Conservation (phyloP, 768 basidiomycete genomes). For the Podaxis sp. region DNA sequence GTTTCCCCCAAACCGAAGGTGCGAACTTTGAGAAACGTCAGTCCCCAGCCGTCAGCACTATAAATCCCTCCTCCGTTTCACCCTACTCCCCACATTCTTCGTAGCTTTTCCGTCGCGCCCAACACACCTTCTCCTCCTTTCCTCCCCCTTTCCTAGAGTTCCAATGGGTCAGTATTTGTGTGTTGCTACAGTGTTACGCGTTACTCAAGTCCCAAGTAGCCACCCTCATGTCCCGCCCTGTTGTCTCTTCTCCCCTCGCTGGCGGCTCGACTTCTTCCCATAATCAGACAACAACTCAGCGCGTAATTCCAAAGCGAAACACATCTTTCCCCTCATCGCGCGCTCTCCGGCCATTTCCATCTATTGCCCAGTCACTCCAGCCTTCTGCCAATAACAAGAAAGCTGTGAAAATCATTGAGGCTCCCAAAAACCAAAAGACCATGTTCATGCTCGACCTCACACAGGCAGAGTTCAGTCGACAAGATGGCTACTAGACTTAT, state of each 20-base stretch:
- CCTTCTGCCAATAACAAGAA: slow-evolving; percentile 31
- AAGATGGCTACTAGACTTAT: slow-evolving; percentile 29
- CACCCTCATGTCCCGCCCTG: slow-evolving; percentile 42
- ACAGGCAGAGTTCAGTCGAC: slow-evolving; percentile 79
- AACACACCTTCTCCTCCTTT: not conserved
- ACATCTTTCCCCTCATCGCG: slow-evolving; percentile 70
- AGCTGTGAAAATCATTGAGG: slow-evolving; percentile 77
- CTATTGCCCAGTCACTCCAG: slow-evolving; percentile 48
- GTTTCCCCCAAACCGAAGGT: slow-evolving; percentile 15
- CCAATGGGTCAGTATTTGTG: slow-evolving; percentile 12
- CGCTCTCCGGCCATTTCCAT: slow-evolving; percentile 75
- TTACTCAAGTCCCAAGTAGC: slow-evolving; percentile 21
- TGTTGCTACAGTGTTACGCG: not conserved
- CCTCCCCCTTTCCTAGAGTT: not conserved
- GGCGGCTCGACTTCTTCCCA: slow-evolving; percentile 29
- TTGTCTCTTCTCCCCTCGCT: slow-evolving; percentile 67
- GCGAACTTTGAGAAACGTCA: slow-evolving; percentile 4
- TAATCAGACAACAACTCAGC: slow-evolving; percentile 26
- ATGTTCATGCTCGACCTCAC: slow-evolving; percentile 80
- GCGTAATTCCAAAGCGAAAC: slow-evolving; percentile 41
- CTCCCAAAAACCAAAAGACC: slow-evolving; percentile 67
- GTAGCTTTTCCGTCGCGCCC: not conserved
- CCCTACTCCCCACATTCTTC: not conserved
- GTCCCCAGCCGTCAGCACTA: slow-evolving; percentile 7
- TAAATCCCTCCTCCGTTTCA: not conserved